Base-by-base conservation (phyloP, 1,284 basidiomycete genomes). In the Sphaerobolus stellatus region DNA sequence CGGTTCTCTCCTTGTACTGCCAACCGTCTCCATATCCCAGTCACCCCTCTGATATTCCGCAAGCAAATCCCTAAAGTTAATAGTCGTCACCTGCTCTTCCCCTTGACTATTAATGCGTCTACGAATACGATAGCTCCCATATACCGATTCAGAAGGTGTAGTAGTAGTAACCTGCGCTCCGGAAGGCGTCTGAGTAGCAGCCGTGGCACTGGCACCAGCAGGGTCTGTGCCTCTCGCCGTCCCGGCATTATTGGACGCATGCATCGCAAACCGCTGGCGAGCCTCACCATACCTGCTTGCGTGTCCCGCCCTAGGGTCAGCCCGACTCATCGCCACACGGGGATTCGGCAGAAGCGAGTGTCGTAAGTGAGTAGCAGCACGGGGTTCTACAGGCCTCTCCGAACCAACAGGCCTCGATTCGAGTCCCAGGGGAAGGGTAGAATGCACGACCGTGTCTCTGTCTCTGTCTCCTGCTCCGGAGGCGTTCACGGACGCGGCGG, bases 61-160 rank as follows among this genome's bases (percentile, higher is more conserved):
- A 50, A 46, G 48, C 38, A 64, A 63, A 65, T 69, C 71, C 34
- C 72, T 68, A 27, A 71, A 58, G 40, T 68, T 68, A 56, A 76
- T 71, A 48, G 69, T 74, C 52, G 73, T 69, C 5, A 75, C 68
- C 50, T 70, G 66, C 56, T 77, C 75, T 40, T 75, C 74, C 20
- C 75, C 74, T 56, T 75, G 71, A 6, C 67, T 66, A 61, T 72
- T 72, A 31, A 71, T 56, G 46, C 69, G 70, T 52, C 75, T 67
- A 30, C 71, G 71, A 27, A 76, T 66, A 36, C 72, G 66, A 56
- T 78, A 76, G 56, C 64, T 71, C 36, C 72, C 65, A 41, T n/a
- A n/a, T n/a, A n/a, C n/a, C n/a, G n/a, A n/a, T n/a, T n/a, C 28
- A 9, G 25, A 31, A n/a, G 4, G 28, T 24, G 22, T 52, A 36